Percentiles rank a stretch among this genome's conserved stretches.
phyloP scores from a whole-genome alignment of 805 yeast species.

The Saccharomycopsis synnaedendra region DNA sequence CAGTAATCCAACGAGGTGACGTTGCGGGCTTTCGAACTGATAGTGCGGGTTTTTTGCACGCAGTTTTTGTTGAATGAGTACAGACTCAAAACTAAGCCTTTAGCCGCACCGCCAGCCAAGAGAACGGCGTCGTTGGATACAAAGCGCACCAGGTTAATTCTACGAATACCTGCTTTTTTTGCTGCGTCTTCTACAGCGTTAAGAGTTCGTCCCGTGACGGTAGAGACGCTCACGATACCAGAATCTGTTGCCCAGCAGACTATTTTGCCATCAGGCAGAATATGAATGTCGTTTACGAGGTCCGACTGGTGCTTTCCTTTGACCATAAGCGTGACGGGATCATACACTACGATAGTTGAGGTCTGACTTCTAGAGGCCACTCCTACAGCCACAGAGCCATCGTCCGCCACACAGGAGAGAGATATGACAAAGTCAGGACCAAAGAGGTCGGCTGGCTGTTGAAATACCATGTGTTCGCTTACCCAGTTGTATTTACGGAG shows the following conservation, averaged over 20 bases:
- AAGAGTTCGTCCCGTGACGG: slow-evolving; percentile 32
- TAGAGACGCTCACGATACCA: slow-evolving; percentile 39
- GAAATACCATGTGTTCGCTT: slow-evolving; percentile 49
- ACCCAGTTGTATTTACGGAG: slow-evolving; percentile 48
- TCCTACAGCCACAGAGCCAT: slow-evolving; percentile 50
- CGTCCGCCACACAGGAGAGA: slow-evolving; percentile 41
- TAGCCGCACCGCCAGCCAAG: slow-evolving; percentile 30
- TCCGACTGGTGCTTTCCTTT: slow-evolving; percentile 35
- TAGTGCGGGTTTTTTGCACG: neutral
- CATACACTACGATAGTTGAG: slow-evolving; percentile 37
- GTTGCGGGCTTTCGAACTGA: slow-evolving; percentile 35
- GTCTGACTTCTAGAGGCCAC: slow-evolving; percentile 55
- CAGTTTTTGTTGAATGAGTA: slow-evolving; percentile 6
- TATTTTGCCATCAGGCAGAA: slow-evolving; percentile 56
- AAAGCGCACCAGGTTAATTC: slow-evolving; percentile 34
- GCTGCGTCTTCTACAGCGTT: slow-evolving; percentile 18
- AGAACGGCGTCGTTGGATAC: slow-evolving; percentile 26
- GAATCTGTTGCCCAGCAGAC: slow-evolving; percentile 52
- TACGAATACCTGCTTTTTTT: slow-evolving; percentile 17
- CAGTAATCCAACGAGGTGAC: slow-evolving; percentile 41
- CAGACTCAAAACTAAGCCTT: slow-evolving; percentile 27
- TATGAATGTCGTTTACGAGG: slow-evolving; percentile 52
- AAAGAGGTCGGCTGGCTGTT: slow-evolving; percentile 48
- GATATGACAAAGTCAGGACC: slow-evolving; percentile 31
- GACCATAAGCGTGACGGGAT: slow-evolving; percentile 42